Base-by-base conservation (phyloP, 768 basidiomycete species). In the Suillus decipiens region DNA sequence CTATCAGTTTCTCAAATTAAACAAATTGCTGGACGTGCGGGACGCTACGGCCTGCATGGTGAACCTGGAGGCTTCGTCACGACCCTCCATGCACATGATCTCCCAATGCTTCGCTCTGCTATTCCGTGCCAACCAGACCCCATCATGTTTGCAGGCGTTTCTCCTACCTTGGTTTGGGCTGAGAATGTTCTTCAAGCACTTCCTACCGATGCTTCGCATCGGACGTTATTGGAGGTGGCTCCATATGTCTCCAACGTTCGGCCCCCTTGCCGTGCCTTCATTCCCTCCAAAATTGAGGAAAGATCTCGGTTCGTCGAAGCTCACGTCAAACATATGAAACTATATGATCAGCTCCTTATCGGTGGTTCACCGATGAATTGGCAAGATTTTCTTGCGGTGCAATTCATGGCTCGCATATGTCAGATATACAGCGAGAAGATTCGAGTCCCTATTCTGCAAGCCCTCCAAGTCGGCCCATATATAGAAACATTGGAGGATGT, bases 1-100 rank as follows among this genome's bases (percentile, higher is more conserved):
- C 79, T 99, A 6, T 85, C 90, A 0, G 73, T 83, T 4, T 92
- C 95, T 0, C 88, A 91, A 67, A 85, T 93, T 72, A 97, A 97
- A 73, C 96, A 98, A 73, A 97, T 99, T 54, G 95, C 91, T 1
- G 95, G 96, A 7, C 86, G 96, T 45, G 96, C 96, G 0, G 96
- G 96, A 14, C 89, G 96, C 2, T 99, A 85, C 73, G 92, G 93
- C 3, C 74, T 91, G 48, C 86, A 89, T 39, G 77, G 80, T 43
- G 69, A 67, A 61, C 73, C 82, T 1, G 84, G 82, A 8, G 95
- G 96, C 28, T 80, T 82, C 37, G 89, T 87, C 9, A 95, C 95
- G 0, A 90, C 94, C 0, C 72, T 96, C n/a, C 72, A 80, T 48
- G 71, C 77, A 2, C 71, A 77, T 1, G 92, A 95, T 71, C 80